A percentile compares a stretch with the other conserved stretches of the same genome.
Conservation (phyloP, 2,329 filamentous ascomycete genomes). For the Talaromyces pinophilus region DNA sequence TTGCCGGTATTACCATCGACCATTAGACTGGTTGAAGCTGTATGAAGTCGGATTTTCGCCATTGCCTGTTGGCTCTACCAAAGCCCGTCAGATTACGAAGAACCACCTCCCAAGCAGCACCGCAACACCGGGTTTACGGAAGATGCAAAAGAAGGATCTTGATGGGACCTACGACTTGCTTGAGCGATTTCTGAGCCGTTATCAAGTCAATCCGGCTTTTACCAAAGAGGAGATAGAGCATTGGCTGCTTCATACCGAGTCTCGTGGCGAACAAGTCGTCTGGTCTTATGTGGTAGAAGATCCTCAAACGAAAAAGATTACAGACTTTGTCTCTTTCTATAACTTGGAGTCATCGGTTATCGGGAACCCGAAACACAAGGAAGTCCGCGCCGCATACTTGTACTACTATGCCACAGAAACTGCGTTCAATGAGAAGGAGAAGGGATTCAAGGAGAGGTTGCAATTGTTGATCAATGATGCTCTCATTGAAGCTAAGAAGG, state of each 20-base stretch:
- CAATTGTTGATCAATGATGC: constrained; percentile 81
- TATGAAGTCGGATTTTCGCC: constrained; percentile 94
- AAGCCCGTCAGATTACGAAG: constrained; percentile 78
- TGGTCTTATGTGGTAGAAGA: constrained; percentile 92
- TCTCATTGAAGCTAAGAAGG: constrained; percentile 81
- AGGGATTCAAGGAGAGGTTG: constrained; percentile 73
- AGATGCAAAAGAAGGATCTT: constrained; percentile 77
- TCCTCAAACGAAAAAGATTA: constrained; percentile 72
- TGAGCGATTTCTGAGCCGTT: constrained; percentile 74
- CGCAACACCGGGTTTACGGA: constrained; percentile 71
- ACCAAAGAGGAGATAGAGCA: constrained; percentile 78
- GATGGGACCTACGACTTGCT: constrained; percentile 73
- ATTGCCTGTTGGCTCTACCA: constrained; percentile 79
- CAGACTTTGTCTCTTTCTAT: constrained; percentile 98
- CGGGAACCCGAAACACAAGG: constrained; percentile 72
- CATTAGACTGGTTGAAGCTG: constrained; percentile 93
- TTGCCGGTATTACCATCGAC: constrained; percentile 91
- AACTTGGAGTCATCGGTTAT: constrained; percentile 91
- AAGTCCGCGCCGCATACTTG: constrained; percentile 86
- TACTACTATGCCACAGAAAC: constrained; percentile 93
- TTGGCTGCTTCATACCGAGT: constrained; percentile 76
- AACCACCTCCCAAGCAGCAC: constrained; percentile 79
- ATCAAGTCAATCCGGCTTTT: constrained; percentile 82
- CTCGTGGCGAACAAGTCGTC: constrained; percentile 74
- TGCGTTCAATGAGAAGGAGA: constrained; percentile 61